Evolutionary conservation across 441 rosid genomes (phyloP), one percentile per base, ranked within the genome.

Genomic region (Pelargonium citronellum): DNA sequence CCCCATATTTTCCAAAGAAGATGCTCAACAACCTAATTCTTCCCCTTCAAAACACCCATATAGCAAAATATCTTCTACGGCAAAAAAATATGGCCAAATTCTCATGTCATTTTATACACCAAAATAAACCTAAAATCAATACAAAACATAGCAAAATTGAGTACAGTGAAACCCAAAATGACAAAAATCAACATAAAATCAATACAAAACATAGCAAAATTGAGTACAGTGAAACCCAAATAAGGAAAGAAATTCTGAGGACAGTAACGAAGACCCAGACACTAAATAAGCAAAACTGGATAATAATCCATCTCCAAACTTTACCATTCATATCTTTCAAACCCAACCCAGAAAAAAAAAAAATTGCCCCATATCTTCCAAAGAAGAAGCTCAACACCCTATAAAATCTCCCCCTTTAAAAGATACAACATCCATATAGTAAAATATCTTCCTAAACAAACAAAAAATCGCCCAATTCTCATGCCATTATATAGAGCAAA

Each of bases 51-150:
- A 47, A 47, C 15, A 47, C 15, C 7, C 53, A 47, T 47, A 51
- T 13, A 51, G 17, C 15, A 12, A 5, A 51, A 5, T 0, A 5
- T 1, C 16, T 13, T 13, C 17, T 1, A n/a, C 1, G 58, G 58
- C 41, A 5, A 37, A 51, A 51, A 2, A 6, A 53, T 15, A 60
- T n/a, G 16, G 60, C 12, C 10, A 70, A 17, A 72, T 17, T 67
- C 68, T 74, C 72, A 72, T 60, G 41, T 70, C 74, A 55, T 49
- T 8, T 47, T 66, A 63, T 41, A 51, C 73, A 37, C 24, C 73
- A 30, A 30, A 30, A 30, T 30, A 0, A 37, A 6, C 0, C 41
- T 6, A 37, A 37, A 37, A 37, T 37, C 41, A 37, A 37, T 37
- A 37, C 41, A 5, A 37, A 0, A 37, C 41, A 5, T 34, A 34